These are phyloP conservation scores for Coemansia sp. DNA, from an alignment of 192 early-diverging fungal genomes.

Conservation along the genomic window DNA sequence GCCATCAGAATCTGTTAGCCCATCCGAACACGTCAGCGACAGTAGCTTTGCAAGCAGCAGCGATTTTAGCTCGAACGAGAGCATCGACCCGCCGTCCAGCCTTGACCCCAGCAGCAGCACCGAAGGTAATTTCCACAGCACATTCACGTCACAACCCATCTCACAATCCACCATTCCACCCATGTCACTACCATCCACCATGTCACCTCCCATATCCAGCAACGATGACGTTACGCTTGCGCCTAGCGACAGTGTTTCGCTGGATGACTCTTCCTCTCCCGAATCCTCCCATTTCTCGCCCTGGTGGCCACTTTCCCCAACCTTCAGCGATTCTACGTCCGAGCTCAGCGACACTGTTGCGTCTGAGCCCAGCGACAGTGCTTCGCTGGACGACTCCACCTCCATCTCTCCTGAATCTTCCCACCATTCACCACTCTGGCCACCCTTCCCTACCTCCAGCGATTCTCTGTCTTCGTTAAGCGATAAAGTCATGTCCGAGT, in stretches of 20 bases:
- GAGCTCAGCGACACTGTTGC: background rate
- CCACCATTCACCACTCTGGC: background rate
- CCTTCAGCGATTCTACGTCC: background rate
- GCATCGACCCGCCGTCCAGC: background rate
- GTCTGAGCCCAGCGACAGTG: background rate
- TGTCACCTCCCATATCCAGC: too few relatives aligned
- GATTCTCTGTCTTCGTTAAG: background rate
- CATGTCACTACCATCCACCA: too few relatives aligned
- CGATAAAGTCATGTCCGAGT: background rate
- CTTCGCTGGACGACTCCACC: background rate
- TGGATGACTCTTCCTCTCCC: background rate
- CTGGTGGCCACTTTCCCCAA: background rate
- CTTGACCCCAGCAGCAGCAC: background rate
- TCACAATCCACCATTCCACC: too few relatives aligned
- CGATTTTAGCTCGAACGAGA: background rate
- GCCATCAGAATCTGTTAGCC: background rate
- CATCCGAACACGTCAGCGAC: background rate
- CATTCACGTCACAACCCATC: background rate
- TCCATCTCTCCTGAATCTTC: background rate
- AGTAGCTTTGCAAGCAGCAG: background rate
- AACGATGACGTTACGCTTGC: too few relatives aligned
- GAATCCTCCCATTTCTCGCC: background rate
- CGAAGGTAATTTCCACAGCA: constrained; percentile 20
- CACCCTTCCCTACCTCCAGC: background rate
- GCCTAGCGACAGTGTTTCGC: background rate